phyloP scores from a whole-genome alignment of 2,329 filamentous ascomycete genomes.

The Exophiala bonariae region DNA sequence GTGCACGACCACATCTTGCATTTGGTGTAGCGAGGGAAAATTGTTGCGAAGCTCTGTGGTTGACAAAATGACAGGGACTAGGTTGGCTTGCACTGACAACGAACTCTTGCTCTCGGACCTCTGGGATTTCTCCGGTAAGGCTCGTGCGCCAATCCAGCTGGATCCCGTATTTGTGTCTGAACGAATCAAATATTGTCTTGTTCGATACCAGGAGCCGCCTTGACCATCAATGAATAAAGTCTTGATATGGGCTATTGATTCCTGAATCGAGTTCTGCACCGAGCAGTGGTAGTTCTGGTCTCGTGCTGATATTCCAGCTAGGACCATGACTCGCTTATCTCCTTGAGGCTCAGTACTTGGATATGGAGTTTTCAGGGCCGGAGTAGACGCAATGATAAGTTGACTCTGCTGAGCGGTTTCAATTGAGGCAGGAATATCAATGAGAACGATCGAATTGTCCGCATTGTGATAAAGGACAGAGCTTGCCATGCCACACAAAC shows the following conservation, averaged over 20 bases:
- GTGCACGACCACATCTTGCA: conserved; percentile 15
- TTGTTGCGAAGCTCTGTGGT: conserved; percentile 16
- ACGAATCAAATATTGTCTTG: conserved; percentile 2
- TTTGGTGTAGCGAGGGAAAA: conserved; percentile 11
- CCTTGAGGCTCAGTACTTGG: conserved; percentile 52
- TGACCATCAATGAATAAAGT: conserved; percentile 4
- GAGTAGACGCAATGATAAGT: conserved; percentile 45
- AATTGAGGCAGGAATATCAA: conserved; percentile 62
- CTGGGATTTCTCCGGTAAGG: not conserved
- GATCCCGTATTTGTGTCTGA: not conserved
- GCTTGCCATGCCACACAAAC: not conserved
- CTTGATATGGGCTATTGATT: conserved; percentile 39
- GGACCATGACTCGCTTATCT: conserved; percentile 42
- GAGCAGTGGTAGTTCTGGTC: conserved; percentile 34
- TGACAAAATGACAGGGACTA: conserved; percentile 19
- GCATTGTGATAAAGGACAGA: conserved; percentile 53
- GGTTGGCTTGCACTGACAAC: not conserved
- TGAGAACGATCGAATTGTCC: conserved; percentile 45
- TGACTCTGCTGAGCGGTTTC: conserved; percentile 46
- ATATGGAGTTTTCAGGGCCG: conserved; percentile 49
- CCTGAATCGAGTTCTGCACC: conserved; percentile 33
- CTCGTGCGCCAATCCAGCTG: conserved; percentile 7
- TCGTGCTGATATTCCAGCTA: conserved; percentile 34
- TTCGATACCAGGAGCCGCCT: conserved; percentile 10
- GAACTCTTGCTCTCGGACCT: conserved; percentile 1